Evolutionary conservation across 306 rosid species (phyloP), one percentile per base, ranked within the genome.

Genomic region (Astragalus glycyphyllos): DNA sequence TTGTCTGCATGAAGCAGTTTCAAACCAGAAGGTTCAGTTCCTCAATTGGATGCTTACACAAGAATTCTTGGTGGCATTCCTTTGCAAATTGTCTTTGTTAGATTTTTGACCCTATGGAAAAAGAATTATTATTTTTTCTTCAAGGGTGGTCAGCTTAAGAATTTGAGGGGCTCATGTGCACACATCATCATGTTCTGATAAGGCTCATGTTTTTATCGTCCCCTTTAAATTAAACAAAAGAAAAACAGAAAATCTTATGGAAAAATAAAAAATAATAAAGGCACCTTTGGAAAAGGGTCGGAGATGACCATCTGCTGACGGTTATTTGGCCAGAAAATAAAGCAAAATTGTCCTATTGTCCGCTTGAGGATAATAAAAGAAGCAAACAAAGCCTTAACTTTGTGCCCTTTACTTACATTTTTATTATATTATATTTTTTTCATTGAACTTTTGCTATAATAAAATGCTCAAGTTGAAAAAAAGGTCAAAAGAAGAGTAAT

Each of bases 221-320:
- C 63, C 77, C 62, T 49, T 58, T 44, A 42, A 75, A n/a, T n/a
- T n/a, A n/a, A 62, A 53, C 44, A 55, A 5, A 46, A 47, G 20
- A 12, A 62, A 77, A 72, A 11, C 46, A 60, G 57, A 48, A 26
- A 26, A 4, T 1, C 5, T 41, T 38, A 5, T 48, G 2, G 10
- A 57, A 14, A 4, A 55, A 23, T 8, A 8, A 47, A 35, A 51
- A 34, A n/a, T 20, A 38, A 70, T 54, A 57, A 82, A 79, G 75
- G 70, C 50, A 63, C 69, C 86, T 87, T 89, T 85, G 82, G 65
- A 61, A 72, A 86, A 87, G 80, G 74, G 69, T 34, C 15, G 44
- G 74, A 68, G 55, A 84, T 86, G 82, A 77, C 70, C 79, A 76
- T 58, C 77, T 79, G 96, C 88, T 85, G 90, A 89, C 83, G 80